phyloP scores from a whole-genome alignment of 306 rosid species.

The Oxytropis ochrocephala region DNA sequence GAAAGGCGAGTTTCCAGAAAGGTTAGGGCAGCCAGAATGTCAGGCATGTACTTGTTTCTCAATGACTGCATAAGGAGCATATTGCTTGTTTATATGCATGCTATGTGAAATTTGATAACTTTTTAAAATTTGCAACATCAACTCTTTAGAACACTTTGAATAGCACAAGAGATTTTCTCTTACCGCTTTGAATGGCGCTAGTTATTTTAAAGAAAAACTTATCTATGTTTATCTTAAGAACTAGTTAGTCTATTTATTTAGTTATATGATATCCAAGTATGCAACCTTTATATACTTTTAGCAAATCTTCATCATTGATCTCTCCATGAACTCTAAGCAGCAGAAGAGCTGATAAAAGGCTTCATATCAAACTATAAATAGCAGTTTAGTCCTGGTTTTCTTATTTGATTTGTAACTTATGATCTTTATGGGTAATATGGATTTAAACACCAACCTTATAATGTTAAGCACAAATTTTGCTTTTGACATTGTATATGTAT shows the following conservation, averaged over 20 bases:
- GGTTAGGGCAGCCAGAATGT: slow-evolving; percentile 95
- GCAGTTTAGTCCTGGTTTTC: background rate
- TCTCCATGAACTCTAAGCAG: background rate
- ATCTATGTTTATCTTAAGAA: background rate
- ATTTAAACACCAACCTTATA: background rate
- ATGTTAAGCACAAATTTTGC: background rate
- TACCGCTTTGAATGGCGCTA: too few species aligned
- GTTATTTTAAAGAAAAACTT: too few species aligned
- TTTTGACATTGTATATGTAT: background rate
- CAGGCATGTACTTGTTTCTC: slow-evolving; percentile 74
- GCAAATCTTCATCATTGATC: background rate
- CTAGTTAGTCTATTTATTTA: background rate
- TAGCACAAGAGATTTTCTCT: background rate
- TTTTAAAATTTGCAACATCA: background rate
- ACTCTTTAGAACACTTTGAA: background rate
- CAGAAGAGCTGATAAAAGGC: background rate
- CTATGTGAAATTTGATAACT: slow-evolving; percentile 4
- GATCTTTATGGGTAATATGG: background rate
- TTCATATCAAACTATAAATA: slow-evolving; percentile 8
- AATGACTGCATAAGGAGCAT: slow-evolving; percentile 27
- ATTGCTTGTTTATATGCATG: slow-evolving; percentile 30
- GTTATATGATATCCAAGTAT: background rate
- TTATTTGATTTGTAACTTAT: background rate
- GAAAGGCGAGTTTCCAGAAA: slow-evolving; percentile 97
- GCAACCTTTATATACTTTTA: background rate